phyloP scores from a whole-genome alignment of 768 basidiomycete genomes.

The Tylopilus rubrobrunneus region DNA sequence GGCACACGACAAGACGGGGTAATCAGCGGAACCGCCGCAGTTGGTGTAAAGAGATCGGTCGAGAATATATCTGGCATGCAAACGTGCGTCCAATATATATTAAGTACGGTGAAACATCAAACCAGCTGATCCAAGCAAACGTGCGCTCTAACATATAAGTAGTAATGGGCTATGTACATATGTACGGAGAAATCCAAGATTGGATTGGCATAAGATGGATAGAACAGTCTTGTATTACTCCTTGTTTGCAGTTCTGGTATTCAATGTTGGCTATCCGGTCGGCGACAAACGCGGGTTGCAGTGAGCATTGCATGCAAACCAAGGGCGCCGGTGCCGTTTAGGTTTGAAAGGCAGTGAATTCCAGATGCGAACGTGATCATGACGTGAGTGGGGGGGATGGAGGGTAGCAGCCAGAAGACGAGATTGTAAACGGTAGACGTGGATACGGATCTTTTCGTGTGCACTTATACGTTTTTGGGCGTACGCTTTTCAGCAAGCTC shows the following conservation, averaged over 20 bases:
- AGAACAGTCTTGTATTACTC: neutral
- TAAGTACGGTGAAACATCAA: no score
- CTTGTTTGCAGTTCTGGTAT: neutral
- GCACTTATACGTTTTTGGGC: neutral
- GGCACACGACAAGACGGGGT: neutral
- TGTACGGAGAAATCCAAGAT: no score
- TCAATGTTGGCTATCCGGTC: neutral
- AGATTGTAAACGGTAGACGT: neutral
- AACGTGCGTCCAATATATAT: neutral
- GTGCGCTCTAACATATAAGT: no score
- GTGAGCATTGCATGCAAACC: neutral
- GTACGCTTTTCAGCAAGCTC: slow-evolving; percentile 30
- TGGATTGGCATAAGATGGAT: neutral
- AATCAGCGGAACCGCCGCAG: no score
- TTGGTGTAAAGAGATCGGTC: neutral
- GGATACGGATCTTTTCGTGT: neutral
- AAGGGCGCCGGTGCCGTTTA: neutral
- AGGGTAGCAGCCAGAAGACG: neutral
- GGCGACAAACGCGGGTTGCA: neutral
- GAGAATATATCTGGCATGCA: neutral
- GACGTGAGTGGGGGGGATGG: neutral
- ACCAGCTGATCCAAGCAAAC: no score
- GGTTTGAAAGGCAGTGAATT: neutral
- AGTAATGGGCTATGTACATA: no score
- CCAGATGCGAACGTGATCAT: neutral